Evolutionary conservation across 768 basidiomycete genomes (phyloP).

Genomic region (Mycena indigotica): DNA sequence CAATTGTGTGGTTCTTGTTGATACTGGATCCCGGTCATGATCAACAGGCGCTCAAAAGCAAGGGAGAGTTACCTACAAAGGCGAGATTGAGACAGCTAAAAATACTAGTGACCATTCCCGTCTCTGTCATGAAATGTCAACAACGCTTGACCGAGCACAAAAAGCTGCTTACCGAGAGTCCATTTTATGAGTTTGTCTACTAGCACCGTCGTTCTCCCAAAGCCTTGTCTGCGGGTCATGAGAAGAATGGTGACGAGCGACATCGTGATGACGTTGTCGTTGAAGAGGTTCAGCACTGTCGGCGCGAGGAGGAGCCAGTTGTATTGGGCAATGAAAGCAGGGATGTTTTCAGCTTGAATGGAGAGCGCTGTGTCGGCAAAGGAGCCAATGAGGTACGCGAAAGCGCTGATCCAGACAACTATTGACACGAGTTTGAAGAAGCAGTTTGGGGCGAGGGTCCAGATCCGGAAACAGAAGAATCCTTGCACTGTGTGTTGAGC

Average conservation of each 20-base stretch:
- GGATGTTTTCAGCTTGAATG: background rate
- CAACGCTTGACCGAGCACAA: background rate
- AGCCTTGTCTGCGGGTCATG: background rate
- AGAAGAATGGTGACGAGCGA: background rate
- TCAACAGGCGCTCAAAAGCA: background rate
- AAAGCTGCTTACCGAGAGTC: background rate
- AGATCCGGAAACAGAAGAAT: slow-evolving; percentile 5
- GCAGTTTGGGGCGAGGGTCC: background rate
- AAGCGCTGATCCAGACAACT: background rate
- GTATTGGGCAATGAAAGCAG: background rate
- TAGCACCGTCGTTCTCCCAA: background rate
- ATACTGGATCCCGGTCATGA: background rate
- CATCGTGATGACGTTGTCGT: background rate
- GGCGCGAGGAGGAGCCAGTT: background rate
- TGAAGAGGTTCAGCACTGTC: background rate
- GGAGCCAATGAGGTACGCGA: background rate
- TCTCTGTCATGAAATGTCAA: background rate
- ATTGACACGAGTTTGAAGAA: background rate
- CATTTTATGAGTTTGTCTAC: background rate
- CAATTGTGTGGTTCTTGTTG: background rate
- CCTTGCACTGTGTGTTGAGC: background rate
- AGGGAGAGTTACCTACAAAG: background rate
- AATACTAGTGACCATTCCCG: background rate
- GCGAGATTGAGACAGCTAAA: background rate
- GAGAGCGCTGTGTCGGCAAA: background rate